phyloP scores from a whole-genome alignment of 306 rosid genomes.

The Dryas octopetala region DNA sequence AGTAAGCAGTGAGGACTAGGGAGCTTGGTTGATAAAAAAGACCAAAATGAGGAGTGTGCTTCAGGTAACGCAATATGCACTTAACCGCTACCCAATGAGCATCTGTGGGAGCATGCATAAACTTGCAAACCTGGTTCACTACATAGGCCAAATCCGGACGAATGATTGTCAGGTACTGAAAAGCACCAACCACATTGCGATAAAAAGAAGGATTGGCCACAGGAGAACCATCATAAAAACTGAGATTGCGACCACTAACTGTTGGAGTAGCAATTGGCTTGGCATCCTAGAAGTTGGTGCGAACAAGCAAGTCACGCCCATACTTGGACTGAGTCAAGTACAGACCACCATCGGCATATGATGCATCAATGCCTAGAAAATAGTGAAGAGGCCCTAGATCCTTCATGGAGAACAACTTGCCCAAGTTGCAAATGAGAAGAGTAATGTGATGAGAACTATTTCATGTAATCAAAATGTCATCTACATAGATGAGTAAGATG shows the following conservation, averaged over 20 bases:
- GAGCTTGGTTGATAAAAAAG: neutral
- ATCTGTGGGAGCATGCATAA: neutral
- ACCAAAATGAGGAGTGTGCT: neutral
- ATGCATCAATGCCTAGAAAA: neutral
- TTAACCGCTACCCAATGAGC: neutral
- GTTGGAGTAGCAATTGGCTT: neutral
- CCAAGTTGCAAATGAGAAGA: no score
- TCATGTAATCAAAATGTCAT: neutral
- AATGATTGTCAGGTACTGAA: neutral
- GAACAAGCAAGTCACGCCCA: neutral
- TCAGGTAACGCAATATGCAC: neutral
- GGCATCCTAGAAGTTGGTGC: neutral
- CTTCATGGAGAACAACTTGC: neutral
- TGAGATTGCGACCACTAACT: neutral
- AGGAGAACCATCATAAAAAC: neutral
- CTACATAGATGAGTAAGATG: neutral
- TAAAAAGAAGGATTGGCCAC: neutral
- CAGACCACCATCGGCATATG: neutral
- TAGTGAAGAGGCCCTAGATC: neutral
- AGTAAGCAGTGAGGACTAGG: fast-evolving
- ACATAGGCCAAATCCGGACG: neutral
- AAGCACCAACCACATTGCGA: neutral
- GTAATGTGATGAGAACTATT: no score
- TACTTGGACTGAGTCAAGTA: neutral
- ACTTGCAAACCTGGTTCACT: neutral